Conservation (phyloP, 2,329 filamentous ascomycete species). For the Purpureocillium lavendulum region DNA sequence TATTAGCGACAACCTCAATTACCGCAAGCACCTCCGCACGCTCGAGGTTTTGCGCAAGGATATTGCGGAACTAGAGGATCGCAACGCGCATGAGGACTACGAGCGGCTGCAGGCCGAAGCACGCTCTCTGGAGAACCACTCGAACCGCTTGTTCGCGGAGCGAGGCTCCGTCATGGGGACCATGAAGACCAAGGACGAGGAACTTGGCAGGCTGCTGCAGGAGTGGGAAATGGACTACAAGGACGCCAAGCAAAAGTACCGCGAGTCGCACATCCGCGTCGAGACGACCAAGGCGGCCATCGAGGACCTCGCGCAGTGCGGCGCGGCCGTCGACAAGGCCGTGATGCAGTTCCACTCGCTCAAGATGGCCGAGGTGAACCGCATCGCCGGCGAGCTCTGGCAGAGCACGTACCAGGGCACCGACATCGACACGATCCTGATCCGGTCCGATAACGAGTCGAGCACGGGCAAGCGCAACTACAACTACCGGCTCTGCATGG, state of each 20-base stretch:
- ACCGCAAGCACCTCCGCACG: constrained; percentile 64
- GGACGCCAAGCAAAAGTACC: constrained; percentile 71
- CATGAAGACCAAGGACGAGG: constrained; percentile 77
- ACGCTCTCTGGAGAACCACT: constrained; percentile 54
- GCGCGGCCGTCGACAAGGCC: constrained; percentile 80
- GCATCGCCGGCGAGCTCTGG: constrained; percentile 94
- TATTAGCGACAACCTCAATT: constrained; percentile 82
- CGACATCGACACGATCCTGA: constrained; percentile 93
- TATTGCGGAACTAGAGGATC: constrained; percentile 65
- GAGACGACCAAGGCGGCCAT: constrained; percentile 89
- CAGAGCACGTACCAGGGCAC: constrained; percentile 93
- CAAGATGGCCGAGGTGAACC: constrained; percentile 98
- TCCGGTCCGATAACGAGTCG: constrained; percentile 82
- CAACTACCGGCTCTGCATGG: constrained; percentile 97
- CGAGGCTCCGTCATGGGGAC: constrained; percentile 66
- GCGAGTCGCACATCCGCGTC: constrained; percentile 80
- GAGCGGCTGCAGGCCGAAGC: constrained; percentile 65
- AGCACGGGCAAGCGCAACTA: constrained; percentile 69
- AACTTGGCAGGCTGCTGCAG: constrained; percentile 60
- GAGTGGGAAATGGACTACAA: constrained; percentile 87
- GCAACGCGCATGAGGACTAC: constrained; percentile 78
- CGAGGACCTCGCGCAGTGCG: constrained; percentile 79
- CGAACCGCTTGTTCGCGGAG: constrained; percentile 63
- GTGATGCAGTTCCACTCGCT: constrained; percentile 95
- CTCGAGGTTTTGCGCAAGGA: constrained; percentile 60